Evolutionary conservation across 371 early-diverging fungal species (phyloP).

Genomic region (Batkoa obscura): DNA sequence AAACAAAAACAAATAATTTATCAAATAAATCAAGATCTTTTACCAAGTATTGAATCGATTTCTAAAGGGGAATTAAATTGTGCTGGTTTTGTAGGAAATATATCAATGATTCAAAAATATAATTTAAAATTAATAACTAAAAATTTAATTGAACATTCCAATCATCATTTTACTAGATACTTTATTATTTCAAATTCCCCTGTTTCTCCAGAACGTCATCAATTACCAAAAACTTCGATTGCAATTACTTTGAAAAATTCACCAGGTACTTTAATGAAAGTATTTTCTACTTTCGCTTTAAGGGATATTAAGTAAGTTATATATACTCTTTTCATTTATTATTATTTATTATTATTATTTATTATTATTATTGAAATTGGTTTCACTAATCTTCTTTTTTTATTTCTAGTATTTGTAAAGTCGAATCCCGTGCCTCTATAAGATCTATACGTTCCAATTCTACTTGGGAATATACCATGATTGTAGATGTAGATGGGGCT

Average conservation of each 20-base stretch:
- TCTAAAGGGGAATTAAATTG: neutral
- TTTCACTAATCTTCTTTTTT: neutral
- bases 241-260: neutral
- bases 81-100: neutral
- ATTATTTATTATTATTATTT: neutral
- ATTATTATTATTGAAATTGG: too few species aligned
- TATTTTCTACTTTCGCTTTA: constrained; percentile 1
- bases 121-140: neutral
- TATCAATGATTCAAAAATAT: neutral
- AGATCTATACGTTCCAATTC: neutral
- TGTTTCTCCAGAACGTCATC: constrained; percentile 1
- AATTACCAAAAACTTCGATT: constrained; percentile 3
- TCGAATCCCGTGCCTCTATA: constrained; percentile 5
- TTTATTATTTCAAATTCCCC: neutral
- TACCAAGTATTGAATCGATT: neutral
- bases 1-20: neutral
- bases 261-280: constrained; percentile 2
- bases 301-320: constrained; percentile 5
- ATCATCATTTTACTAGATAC: neutral
- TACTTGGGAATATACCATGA: constrained; percentile 6
- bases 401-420: constrained; percentile 2
- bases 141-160: neutral
- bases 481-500: constrained; percentile 6
- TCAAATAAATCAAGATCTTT: too few species aligned
- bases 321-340: neutral